Conservation (phyloP, 805 yeast species). For the Scheffersomyces spartinae region DNA sequence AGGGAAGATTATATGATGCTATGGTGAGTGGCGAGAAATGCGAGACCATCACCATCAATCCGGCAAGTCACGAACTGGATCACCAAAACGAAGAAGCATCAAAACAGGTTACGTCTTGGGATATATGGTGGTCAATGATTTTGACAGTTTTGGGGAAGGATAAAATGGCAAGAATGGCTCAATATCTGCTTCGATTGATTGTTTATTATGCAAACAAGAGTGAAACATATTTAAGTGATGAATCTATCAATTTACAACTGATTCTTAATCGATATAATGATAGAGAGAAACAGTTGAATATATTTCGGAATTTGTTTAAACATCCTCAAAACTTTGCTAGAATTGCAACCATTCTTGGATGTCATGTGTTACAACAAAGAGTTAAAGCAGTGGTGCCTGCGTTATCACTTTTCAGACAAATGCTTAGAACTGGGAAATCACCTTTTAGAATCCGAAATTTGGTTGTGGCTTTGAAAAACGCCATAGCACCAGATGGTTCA, state of each 20-base stretch:
- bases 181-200: constrained; percentile 45
- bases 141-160: too few relatives aligned
- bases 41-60: too few relatives aligned
- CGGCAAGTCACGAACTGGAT: too few relatives aligned
- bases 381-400: constrained; percentile 34
- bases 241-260: constrained; percentile 16
- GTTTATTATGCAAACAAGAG: constrained; percentile 34
- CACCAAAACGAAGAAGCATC: too few relatives aligned
- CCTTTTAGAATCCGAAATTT: constrained; percentile 43
- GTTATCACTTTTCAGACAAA: constrained; percentile 50
- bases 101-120: too few relatives aligned
- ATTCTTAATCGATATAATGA: constrained; percentile 21
- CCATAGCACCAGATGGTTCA: neutral
- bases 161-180: constrained; percentile 53
- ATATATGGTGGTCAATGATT: too few relatives aligned
- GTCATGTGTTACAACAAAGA: constrained; percentile 28
- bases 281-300: constrained; percentile 18
- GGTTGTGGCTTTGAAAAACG: constrained; percentile 6
- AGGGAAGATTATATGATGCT: too few relatives aligned
- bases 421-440: constrained; percentile 58
- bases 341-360: constrained; percentile 20
- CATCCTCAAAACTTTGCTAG: constrained; percentile 27
- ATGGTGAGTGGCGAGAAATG: too few relatives aligned
- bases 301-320: constrained; percentile 20
- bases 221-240: constrained; percentile 21